Percentiles rank a stretch among this genome's conserved stretches.
These are phyloP conservation scores for Filobasidium uniguttulatum DNA, from an alignment of 1,284 basidiomycete genomes.

Conservation along the genomic window DNA sequence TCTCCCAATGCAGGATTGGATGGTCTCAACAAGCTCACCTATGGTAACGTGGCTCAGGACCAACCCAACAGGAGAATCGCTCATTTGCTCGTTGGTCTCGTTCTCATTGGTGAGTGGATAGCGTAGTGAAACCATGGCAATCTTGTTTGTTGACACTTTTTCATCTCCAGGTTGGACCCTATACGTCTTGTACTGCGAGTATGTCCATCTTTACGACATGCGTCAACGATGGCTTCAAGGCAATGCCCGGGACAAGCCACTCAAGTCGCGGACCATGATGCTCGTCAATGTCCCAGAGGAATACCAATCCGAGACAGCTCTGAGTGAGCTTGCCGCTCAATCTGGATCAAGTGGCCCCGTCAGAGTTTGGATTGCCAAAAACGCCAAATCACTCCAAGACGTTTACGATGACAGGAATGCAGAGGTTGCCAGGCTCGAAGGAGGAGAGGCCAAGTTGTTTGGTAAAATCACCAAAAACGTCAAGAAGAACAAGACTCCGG, in stretches of 20 bases:
- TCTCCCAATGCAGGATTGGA: slow-evolving; percentile 40
- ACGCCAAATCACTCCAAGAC: slow-evolving; percentile 71
- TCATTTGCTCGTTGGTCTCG: slow-evolving; percentile 56
- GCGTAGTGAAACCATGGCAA: not conserved
- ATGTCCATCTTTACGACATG: slow-evolving; percentile 61
- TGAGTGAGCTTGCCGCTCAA: slow-evolving; percentile 45
- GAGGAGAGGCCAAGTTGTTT: slow-evolving; percentile 63
- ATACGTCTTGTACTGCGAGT: slow-evolving; percentile 66
- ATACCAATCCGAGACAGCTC: slow-evolving; percentile 43
- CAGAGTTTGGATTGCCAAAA: slow-evolving; percentile 77
- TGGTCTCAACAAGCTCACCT: slow-evolving; percentile 62
- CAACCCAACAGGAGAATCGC: slow-evolving; percentile 54
- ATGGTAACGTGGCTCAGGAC: slow-evolving; percentile 55
- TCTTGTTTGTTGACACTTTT: not conserved
- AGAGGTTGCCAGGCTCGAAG: slow-evolving; percentile 66
- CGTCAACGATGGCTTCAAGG: slow-evolving; percentile 77
- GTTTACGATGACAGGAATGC: slow-evolving; percentile 62
- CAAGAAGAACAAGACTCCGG: slow-evolving; percentile 35
- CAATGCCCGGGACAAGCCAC: slow-evolving; percentile 52
- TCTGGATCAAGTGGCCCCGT: slow-evolving; percentile 66
- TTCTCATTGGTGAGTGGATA: slow-evolving; percentile 54
- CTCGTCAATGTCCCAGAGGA: slow-evolving; percentile 76
- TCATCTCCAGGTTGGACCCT: slow-evolving; percentile 56
- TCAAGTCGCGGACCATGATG: slow-evolving; percentile 76
- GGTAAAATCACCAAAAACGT: slow-evolving; percentile 56